These are phyloP conservation scores for Chaetomiaceae sp. DNA, from an alignment of 2,329 filamentous ascomycete species.

Conservation along the genomic window DNA sequence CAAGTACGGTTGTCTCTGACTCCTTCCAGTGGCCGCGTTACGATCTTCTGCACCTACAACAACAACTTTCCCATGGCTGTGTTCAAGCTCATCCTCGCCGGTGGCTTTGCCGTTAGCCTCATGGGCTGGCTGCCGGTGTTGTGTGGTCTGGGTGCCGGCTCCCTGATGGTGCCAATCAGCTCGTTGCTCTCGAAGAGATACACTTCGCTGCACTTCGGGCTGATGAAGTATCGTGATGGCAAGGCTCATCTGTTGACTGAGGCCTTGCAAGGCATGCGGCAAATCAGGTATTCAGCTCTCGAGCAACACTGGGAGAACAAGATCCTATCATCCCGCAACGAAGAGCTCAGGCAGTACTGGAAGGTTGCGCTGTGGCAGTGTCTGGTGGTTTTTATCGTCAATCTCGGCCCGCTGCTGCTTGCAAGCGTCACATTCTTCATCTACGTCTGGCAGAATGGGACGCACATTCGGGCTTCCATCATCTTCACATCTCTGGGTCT, in stretches of 20 bases:
- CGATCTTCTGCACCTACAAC: conserved; percentile 31
- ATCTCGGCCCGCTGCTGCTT: conserved; percentile 31
- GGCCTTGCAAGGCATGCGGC: conserved; percentile 35
- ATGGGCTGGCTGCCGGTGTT: conserved; percentile 32
- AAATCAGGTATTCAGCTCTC: conserved; percentile 36
- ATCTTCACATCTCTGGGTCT: conserved; percentile 34
- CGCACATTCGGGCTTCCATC: conserved; percentile 32
- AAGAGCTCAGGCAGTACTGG: conserved; percentile 34
- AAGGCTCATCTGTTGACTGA: conserved; percentile 35
- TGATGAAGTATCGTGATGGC: conserved; percentile 34
- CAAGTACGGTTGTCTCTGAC: no score
- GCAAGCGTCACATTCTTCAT: conserved; percentile 31
- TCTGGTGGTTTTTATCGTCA: conserved; percentile 30
- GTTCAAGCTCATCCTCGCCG: conserved; percentile 32
- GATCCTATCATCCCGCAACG: conserved; percentile 32
- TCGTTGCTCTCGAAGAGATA: conserved; percentile 30
- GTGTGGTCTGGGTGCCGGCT: conserved; percentile 28
- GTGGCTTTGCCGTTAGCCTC: conserved; percentile 29
- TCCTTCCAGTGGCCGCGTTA: conserved; percentile 27
- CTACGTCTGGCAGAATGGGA: conserved; percentile 31
- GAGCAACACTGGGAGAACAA: conserved; percentile 34
- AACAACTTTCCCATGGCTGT: conserved; percentile 33
- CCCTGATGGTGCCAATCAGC: conserved; percentile 29
- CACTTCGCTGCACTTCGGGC: conserved; percentile 30
- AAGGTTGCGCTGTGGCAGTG: conserved; percentile 30